These are phyloP conservation scores for Penicillium sp. DNA, from an alignment of 2,329 filamentous ascomycete genomes.

Conservation along the genomic window DNA sequence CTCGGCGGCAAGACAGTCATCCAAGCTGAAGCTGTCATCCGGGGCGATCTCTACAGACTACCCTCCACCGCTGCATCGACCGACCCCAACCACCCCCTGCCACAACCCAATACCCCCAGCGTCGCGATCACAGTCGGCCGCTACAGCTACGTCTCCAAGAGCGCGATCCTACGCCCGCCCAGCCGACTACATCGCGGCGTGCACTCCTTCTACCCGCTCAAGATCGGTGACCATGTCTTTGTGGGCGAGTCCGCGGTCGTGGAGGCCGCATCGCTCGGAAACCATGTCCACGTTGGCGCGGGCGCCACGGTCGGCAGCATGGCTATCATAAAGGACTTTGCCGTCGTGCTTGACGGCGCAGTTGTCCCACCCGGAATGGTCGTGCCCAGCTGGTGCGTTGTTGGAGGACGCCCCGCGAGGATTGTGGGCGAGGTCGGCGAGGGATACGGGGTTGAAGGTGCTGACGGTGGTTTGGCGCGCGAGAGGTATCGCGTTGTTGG, in stretches of 20 bases:
- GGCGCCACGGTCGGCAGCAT: conserved; percentile 78
- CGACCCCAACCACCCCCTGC: conserved; percentile 34
- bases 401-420: conserved; percentile 76
- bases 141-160: conserved; percentile 82
- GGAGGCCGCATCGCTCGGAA: conserved; percentile 78
- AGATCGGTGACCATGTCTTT: conserved; percentile 92
- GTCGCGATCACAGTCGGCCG: conserved; percentile 78
- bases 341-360: conserved; percentile 78
- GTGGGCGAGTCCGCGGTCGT: conserved; percentile 72
- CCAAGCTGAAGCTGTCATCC: conserved; percentile 89
- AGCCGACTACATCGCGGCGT: conserved; percentile 74
- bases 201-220: conserved; percentile 69
- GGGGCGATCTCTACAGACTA: conserved; percentile 74
- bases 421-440: conserved; percentile 72
- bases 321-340: conserved; percentile 89
- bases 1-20: conserved; percentile 95
- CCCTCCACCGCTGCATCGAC: conserved; percentile 27
- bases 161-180: conserved; percentile 76
- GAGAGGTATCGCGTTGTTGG: conserved; percentile 44
- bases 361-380: conserved; percentile 87
- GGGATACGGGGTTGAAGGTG: conserved; percentile 47
- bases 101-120: conserved; percentile 32
- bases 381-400: conserved; percentile 84
- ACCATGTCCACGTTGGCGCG: conserved; percentile 79
- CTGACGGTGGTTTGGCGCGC: conserved; percentile 45